Conservation (phyloP, 2,329 filamentous ascomycete genomes). For the Aspergillus clavatus region DNA sequence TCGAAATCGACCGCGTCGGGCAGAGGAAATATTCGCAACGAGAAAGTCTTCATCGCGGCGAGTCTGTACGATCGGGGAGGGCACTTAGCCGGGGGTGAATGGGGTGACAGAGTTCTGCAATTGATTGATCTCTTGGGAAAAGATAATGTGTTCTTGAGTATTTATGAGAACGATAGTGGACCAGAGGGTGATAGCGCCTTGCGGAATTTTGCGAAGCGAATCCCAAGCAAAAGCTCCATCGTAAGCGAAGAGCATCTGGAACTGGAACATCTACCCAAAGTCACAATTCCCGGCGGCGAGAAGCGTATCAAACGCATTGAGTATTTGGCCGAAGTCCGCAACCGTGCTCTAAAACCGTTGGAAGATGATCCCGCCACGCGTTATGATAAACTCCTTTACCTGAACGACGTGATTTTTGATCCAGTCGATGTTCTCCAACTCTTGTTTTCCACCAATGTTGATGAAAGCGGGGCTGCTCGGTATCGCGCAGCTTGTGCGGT, state of each 20-base stretch:
- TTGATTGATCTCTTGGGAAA: conserved; percentile 63
- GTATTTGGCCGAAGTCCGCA: conserved; percentile 68
- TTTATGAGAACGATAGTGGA: conserved; percentile 69
- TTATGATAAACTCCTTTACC: conserved; percentile 56
- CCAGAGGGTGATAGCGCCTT: conserved; percentile 53
- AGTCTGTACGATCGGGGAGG: conserved; percentile 64
- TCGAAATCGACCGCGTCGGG: conserved; percentile 32
- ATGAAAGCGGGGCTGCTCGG: conserved; percentile 48
- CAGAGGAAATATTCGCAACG: conserved; percentile 50
- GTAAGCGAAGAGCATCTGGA: conserved; percentile 58
- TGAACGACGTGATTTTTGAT: conserved; percentile 65
- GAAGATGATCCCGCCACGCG: conserved; percentile 42
- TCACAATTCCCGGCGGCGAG: conserved; percentile 59
- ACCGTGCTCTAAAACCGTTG: conserved; percentile 62
- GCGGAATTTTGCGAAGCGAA: conserved; percentile 45
- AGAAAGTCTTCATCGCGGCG: conserved; percentile 68
- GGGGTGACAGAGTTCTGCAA: conserved; percentile 58
- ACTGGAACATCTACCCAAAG: conserved; percentile 52
- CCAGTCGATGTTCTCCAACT: conserved; percentile 56
- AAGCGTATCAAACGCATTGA: conserved; percentile 65
- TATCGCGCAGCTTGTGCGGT: conserved; percentile 70
- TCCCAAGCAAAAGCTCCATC: conserved; percentile 50
- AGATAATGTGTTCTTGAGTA: conserved; percentile 64
- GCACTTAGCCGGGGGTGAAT: conserved; percentile 56
- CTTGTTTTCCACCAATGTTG: conserved; percentile 56